phyloP scores from a whole-genome alignment of 163 green algal genomes.

The Scenedesmus sp. region DNA sequence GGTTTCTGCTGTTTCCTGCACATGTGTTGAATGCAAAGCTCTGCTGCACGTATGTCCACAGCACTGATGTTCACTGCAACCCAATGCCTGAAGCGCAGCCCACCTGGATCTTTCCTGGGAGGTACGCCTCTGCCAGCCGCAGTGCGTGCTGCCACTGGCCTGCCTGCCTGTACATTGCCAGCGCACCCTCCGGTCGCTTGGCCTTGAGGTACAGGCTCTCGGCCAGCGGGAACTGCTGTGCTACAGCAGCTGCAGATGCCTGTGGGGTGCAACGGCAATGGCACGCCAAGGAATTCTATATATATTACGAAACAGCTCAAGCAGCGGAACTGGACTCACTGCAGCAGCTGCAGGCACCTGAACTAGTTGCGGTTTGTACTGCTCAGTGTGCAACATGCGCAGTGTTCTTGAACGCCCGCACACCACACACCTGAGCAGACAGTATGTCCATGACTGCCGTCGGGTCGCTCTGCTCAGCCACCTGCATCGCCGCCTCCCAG shows the following conservation, averaged over 20 bases:
- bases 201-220: constrained; percentile 83
- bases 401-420: neutral
- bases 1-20: no score
- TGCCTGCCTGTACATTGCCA: constrained; percentile 84
- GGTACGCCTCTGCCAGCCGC: constrained; percentile 84
- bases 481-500: constrained; percentile 79
- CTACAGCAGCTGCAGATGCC: constrained; percentile 6
- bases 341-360: constrained; percentile 6
- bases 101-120: constrained; percentile 70
- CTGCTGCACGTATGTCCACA: no score
- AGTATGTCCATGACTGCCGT: constrained; percentile 73
- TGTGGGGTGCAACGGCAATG: neutral
- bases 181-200: constrained; percentile 78
- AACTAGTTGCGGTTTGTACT: neutral
- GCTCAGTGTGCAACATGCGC: neutral
- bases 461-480: constrained; percentile 83
- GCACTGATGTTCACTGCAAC: no score
- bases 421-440: constrained; percentile 62
- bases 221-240: constrained; percentile 50
- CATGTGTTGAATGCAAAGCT: no score
- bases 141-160: constrained; percentile 83
- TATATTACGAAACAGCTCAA: no score
- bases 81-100: neutral
- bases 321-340: no score
- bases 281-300: no score